Evolutionary conservation across 352 stramenopile genomes (phyloP).

Genomic region (Pythium phragmitis): DNA sequence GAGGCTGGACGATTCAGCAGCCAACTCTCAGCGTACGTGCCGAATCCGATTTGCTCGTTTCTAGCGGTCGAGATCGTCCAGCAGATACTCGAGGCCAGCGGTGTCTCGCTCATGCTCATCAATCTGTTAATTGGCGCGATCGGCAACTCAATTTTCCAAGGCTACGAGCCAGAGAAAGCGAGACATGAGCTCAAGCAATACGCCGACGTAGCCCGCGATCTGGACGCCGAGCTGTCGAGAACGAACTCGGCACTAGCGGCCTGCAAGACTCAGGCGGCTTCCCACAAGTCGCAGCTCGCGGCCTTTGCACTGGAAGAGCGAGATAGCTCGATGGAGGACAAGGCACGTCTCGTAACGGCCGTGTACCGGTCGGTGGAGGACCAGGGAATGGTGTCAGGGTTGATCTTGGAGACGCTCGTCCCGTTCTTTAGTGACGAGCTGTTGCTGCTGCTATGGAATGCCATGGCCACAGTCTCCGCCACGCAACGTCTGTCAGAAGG

Average conservation of each 20-base stretch:
- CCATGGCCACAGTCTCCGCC: conserved; percentile 38
- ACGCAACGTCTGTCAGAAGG: conserved; percentile 20
- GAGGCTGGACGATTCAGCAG: conserved; percentile 47
- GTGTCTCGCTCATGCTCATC: conserved; percentile 36
- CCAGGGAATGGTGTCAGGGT: conserved; percentile 12
- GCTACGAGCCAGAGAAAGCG: conserved; percentile 41
- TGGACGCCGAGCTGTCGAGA: conserved; percentile 24
- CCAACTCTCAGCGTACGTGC: conserved; percentile 21
- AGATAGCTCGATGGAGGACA: conserved; percentile 5
- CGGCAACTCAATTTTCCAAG: conserved; percentile 58
- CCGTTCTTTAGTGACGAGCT: conserved; percentile 58
- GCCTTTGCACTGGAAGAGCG: conserved; percentile 6
- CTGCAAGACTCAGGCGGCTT: conserved; percentile 1
- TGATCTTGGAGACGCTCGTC: conserved; percentile 43
- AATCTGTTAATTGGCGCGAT: conserved; percentile 53
- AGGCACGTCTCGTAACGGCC: conserved; percentile 12
- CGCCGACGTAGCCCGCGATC: conserved; percentile 34
- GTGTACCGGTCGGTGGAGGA: conserved; percentile 38
- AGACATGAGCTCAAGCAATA: conserved; percentile 45
- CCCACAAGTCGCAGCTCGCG: conserved; percentile 2
- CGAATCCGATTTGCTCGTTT: conserved; percentile 58
- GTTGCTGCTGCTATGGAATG: conserved; percentile 64
- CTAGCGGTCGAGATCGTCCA: conserved; percentile 53
- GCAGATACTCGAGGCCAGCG: conserved; percentile 34
- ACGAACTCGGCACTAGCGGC: not conserved